Percentiles rank a stretch among this genome's conserved stretches.
Conservation (phyloP, 2,329 filamentous ascomycete genomes). For the Microcyclosporella mali region DNA sequence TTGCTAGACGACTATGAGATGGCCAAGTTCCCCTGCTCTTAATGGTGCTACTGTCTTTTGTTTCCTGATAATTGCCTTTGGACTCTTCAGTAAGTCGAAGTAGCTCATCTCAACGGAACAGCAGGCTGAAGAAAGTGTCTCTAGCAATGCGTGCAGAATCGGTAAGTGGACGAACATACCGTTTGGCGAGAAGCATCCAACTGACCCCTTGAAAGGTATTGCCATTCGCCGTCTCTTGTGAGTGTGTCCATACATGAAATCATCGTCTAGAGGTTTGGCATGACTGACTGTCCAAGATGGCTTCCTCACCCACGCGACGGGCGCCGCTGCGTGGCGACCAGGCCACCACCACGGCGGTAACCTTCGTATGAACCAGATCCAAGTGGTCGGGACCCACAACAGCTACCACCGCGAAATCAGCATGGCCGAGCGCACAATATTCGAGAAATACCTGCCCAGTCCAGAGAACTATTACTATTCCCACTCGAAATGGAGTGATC, state of each 20-base stretch:
- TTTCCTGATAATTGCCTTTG: slow-evolving; percentile 10
- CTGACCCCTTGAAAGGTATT: background rate
- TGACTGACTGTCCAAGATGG: slow-evolving; percentile 4
- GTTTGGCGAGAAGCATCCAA: background rate
- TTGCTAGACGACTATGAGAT: slow-evolving; percentile 5
- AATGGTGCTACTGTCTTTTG: slow-evolving; percentile 5
- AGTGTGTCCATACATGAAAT: background rate
- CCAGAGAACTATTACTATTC: slow-evolving; percentile 45
- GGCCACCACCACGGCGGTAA: slow-evolving; percentile 8
- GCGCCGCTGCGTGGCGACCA: background rate
- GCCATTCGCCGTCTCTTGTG: slow-evolving; percentile 3
- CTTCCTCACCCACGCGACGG: slow-evolving; percentile 4
- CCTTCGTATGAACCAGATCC: slow-evolving; percentile 48
- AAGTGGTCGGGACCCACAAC: slow-evolving; percentile 49
- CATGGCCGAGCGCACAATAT: slow-evolving; percentile 36
- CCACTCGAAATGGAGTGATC: slow-evolving; percentile 41
- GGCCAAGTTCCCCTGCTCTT: slow-evolving; percentile 1
- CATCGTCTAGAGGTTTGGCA: background rate
- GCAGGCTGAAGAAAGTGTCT: background rate
- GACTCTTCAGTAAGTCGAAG: slow-evolving; percentile 12
- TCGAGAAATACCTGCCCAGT: slow-evolving; percentile 35
- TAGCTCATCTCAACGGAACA: no score
- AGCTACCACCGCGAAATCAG: slow-evolving; percentile 46
- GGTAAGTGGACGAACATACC: background rate
- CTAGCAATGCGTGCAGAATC: slow-evolving; percentile 7